Evolutionary conservation across 225 moss, liverwort and hornwort species (phyloP).

Genomic region (Pseudisothecium myosuroides): DNA sequence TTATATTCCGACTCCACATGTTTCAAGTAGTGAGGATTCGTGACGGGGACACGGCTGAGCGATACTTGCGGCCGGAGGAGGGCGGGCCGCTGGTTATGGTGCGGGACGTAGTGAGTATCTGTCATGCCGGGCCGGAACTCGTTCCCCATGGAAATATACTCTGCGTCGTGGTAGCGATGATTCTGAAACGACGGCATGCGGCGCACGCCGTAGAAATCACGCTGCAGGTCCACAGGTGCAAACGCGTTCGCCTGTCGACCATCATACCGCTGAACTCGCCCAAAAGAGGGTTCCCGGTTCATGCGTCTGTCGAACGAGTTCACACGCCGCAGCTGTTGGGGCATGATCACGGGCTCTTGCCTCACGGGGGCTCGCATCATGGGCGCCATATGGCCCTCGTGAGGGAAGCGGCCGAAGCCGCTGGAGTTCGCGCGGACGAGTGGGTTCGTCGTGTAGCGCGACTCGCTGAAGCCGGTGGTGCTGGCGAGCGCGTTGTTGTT

Average conservation of each 20-base stretch:
- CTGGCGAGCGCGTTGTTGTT: not conserved
- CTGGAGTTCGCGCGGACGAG: conserved; percentile 16
- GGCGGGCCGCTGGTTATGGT: not conserved
- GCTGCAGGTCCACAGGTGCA: not conserved
- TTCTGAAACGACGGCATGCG: conserved; percentile 19
- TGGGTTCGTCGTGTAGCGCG: not conserved
- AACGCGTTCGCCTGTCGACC: not conserved
- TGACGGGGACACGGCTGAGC: conserved; percentile 9
- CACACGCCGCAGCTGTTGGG: not conserved
- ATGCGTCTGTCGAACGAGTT: not conserved
- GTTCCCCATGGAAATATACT: conserved; percentile 25
- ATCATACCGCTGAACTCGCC: not conserved
- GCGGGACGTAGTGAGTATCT: not conserved
- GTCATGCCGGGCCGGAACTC: not conserved
- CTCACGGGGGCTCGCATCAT: not conserved
- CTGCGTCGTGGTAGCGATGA: conserved; percentile 23
- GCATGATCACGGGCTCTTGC: not conserved
- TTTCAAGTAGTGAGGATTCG: conserved; percentile 18
- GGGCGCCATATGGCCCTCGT: not conserved
- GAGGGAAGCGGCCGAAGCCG: conserved; percentile 25
- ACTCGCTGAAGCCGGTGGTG: not conserved
- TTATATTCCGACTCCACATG: conserved; percentile 19
- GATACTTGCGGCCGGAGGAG: conserved; percentile 11
- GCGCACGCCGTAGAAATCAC: conserved; percentile 7
- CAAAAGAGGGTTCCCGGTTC: not conserved